Evolutionary conservation across 257 asterid genomes (phyloP), one percentile per base, ranked within the genome.

Genomic region (Solanum corneliomulleri): DNA sequence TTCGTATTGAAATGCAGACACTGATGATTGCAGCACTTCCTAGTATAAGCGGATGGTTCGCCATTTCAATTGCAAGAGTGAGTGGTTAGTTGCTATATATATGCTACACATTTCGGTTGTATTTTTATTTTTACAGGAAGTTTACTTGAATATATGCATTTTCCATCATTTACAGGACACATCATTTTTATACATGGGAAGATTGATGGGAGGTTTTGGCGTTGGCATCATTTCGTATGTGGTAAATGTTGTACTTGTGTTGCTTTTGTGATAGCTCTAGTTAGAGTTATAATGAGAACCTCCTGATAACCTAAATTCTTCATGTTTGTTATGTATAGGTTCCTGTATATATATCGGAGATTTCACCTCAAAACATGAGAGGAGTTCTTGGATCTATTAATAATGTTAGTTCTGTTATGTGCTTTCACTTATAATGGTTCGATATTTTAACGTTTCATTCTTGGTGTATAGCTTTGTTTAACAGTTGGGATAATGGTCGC

Each of bases 341-440:
- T 74, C 99, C 99, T 29, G 98, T 96, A 29, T 96, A 95, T 86
- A 95, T 96, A 91, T 96, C 99, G 8, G 99, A 96, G 95, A 94
- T 96, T 84, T 94, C 98, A 5, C 98, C 98, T 39, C 97, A 96
- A 88, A 95, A 94, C 92, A 83, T 94, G 87, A 96, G 99, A 91
- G 98, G 98, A 90, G 91, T 94, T 88, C 97, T 96, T 39, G 99
- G 98, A 89, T 93, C 97, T 9, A 94, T 92, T 85, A 94, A 93
- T 89, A 96, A 96, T 96, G 99, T 95, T 87, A 44, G 91, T 87
- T 25, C 88, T 75, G 25, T 86, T 60, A 70, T 27, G 82, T 39
- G 33, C 33, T 74, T 42, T 25, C 72, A 29, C 1, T 69, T 7
- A 29, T 75, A 75, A 23, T 15, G 21, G 37, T n/a, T 42, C 60